Evolutionary conservation across 2,329 filamentous ascomycete species (phyloP).

Genomic region (Alternaria atra): DNA sequence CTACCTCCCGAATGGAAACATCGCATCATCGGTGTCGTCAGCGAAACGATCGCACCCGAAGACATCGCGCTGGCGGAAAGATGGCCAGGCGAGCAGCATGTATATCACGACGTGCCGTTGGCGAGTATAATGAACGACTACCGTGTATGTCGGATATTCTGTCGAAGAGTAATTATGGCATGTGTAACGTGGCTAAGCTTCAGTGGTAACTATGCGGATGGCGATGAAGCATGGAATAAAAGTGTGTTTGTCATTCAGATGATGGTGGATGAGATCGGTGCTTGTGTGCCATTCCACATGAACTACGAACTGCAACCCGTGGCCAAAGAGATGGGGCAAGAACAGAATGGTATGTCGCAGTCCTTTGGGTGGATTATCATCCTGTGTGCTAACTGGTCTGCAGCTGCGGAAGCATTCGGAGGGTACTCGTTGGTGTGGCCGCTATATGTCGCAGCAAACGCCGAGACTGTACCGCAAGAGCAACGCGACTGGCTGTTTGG

Average conservation of each 20-base stretch:
- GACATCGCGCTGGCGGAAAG: conserved; percentile 41
- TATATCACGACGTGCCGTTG: conserved; percentile 51
- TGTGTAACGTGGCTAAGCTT: conserved; percentile 43
- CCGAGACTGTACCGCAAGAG: conserved; percentile 46
- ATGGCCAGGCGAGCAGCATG: conserved; percentile 53
- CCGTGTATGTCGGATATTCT: conserved; percentile 53
- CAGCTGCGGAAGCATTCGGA: conserved; percentile 51
- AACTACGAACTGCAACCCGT: conserved; percentile 49
- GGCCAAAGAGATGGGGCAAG: conserved; percentile 45
- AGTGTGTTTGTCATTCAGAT: conserved; percentile 45
- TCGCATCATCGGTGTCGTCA: conserved; percentile 42
- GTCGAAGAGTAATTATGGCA: conserved; percentile 49
- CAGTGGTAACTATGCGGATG: conserved; percentile 19
- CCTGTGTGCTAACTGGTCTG: conserved; percentile 17
- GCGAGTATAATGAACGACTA: conserved; percentile 54
- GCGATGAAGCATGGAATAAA: conserved; percentile 24
- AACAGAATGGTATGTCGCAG: conserved; percentile 44
- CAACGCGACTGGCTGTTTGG: conserved; percentile 51
- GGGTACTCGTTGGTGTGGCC: conserved; percentile 55
- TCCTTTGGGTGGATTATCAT: neutral
- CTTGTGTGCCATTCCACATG: conserved; percentile 53
- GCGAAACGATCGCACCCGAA: conserved; percentile 30
- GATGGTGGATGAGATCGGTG: conserved; percentile 52
- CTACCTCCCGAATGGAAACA: conserved; percentile 49
- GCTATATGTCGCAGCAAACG: conserved; percentile 51